These are phyloP conservation scores for Polygonum aviculare DNA, from an alignment of 148 eudicot species.

Conservation along the genomic window DNA sequence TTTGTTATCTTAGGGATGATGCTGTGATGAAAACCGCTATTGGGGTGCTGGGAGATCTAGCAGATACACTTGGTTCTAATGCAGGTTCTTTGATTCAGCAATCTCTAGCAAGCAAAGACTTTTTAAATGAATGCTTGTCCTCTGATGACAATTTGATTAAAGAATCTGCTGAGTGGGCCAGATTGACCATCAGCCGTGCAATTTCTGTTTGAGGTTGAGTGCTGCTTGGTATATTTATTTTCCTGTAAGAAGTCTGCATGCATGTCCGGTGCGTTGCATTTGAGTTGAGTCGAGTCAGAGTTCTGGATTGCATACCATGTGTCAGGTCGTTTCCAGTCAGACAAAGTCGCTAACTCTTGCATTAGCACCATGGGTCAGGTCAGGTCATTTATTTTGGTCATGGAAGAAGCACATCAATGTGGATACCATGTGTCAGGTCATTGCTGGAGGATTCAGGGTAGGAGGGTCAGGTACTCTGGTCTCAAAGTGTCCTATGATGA, in stretches of 20 bases:
- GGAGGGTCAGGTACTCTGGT: neutral
- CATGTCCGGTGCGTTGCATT: slow-evolving; percentile 49
- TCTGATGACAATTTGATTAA: slow-evolving; percentile 81
- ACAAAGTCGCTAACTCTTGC: slow-evolving; percentile 39
- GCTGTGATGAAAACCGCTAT: slow-evolving; percentile 85
- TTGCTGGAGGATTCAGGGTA: neutral
- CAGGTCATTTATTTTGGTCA: slow-evolving; percentile 16
- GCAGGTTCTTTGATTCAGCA: slow-evolving; percentile 84
- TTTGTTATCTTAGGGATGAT: slow-evolving; percentile 62
- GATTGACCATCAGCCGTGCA: slow-evolving; percentile 68
- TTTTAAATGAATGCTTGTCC: slow-evolving; percentile 74
- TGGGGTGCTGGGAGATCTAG: slow-evolving; percentile 94
- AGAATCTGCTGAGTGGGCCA: slow-evolving; percentile 98
- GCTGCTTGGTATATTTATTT: slow-evolving; percentile 11
- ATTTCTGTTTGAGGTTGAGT: slow-evolving; percentile 51
- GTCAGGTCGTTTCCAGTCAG: slow-evolving; percentile 59
- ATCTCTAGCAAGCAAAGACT: slow-evolving; percentile 66
- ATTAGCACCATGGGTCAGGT: slow-evolving; percentile 31
- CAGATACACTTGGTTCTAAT: slow-evolving; percentile 77
- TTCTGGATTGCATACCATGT: slow-evolving; percentile 47
- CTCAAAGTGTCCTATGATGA: neutral
- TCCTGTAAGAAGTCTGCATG: slow-evolving; percentile 18
- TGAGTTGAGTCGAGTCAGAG: slow-evolving; percentile 27
- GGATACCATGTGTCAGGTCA: neutral
- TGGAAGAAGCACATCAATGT: neutral